A percentile compares a stretch with the other conserved stretches of the same genome.
phyloP scores from a whole-genome alignment of 768 basidiomycete species.

The Termitomyces sp. region DNA sequence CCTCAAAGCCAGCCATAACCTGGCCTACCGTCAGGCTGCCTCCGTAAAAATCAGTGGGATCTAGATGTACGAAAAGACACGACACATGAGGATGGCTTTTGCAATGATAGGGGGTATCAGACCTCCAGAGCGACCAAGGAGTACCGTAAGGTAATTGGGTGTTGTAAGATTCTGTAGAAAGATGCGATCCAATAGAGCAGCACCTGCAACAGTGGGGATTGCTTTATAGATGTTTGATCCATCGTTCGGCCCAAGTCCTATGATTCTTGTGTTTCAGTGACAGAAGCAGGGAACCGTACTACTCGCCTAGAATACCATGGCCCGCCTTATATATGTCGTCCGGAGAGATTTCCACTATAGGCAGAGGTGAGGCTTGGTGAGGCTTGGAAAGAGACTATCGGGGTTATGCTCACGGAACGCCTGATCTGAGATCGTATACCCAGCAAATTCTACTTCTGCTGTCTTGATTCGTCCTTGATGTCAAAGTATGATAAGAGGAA shows the following conservation, averaged over 20 bases:
- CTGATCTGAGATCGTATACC: constrained; percentile 41
- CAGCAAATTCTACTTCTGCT: constrained; percentile 40
- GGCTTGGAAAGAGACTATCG: constrained; percentile 3
- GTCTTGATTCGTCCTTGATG: constrained; percentile 41
- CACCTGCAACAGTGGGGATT: constrained; percentile 35
- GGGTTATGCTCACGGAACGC: constrained; percentile 39
- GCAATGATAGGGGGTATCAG: neutral
- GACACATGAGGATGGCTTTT: neutral
- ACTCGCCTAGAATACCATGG: constrained; percentile 23
- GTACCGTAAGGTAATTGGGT: constrained; percentile 60
- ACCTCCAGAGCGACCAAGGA: constrained; percentile 56
- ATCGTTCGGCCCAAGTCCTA: constrained; percentile 63
- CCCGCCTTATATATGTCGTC: constrained; percentile 27
- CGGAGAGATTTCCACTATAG: constrained; percentile 38
- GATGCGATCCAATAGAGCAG: constrained; percentile 59
- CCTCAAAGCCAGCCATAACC: constrained; percentile 43
- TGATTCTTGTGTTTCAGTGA: constrained; percentile 23
- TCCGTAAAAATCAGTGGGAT: constrained; percentile 20
- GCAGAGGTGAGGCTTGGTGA: neutral
- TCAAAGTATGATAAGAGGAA: neutral
- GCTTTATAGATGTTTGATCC: constrained; percentile 43
- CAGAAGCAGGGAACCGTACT: neutral
- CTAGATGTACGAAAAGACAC: neutral
- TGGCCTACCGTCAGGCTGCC: constrained; percentile 67
- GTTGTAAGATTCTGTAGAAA: constrained; percentile 57